These are phyloP conservation scores for Aspergillus kassunensis DNA, from an alignment of 495 filamentous ascomycete species.

Conservation along the genomic window DNA sequence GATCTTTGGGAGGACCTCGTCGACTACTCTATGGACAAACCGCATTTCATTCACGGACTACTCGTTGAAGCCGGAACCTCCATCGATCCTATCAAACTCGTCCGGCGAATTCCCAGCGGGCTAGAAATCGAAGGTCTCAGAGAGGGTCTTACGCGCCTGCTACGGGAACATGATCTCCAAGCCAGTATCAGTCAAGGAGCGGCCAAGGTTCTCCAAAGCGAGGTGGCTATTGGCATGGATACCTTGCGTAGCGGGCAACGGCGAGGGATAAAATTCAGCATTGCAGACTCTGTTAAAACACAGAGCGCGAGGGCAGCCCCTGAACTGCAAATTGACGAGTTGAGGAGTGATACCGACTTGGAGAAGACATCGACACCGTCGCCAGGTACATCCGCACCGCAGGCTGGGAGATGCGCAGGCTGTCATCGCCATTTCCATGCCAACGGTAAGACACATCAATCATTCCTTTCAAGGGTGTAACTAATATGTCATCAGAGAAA, in stretches of 20 bases:
- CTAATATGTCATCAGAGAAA: slow-evolving; percentile 44
- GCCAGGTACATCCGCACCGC: slow-evolving; percentile 1
- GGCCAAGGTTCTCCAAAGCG: slow-evolving; percentile 77
- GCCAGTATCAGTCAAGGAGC: slow-evolving; percentile 85
- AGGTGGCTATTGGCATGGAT: slow-evolving; percentile 80
- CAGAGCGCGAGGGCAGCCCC: slow-evolving; percentile 5
- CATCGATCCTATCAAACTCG: slow-evolving; percentile 84
- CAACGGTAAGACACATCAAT: slow-evolving; percentile 37
- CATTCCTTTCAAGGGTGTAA: not conserved
- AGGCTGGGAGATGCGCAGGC: slow-evolving; percentile 48
- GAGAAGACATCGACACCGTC: slow-evolving; percentile 17
- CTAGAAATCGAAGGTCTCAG: slow-evolving; percentile 85
- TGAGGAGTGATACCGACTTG: slow-evolving; percentile 15
- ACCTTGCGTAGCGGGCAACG: slow-evolving; percentile 69
- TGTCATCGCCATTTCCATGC: slow-evolving; percentile 57
- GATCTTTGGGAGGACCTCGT: slow-evolving; percentile 94
- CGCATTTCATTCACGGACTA: slow-evolving; percentile 84
- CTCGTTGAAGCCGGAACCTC: slow-evolving; percentile 91
- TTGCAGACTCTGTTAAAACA: slow-evolving; percentile 27
- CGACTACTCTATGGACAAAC: slow-evolving; percentile 94
- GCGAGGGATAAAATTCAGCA: slow-evolving; percentile 84
- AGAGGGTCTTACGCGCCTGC: slow-evolving; percentile 77
- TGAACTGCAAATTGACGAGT: slow-evolving; percentile 3
- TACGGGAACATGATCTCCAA: slow-evolving; percentile 92
- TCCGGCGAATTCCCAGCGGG: slow-evolving; percentile 85